Base-by-base conservation (phyloP, 495 filamentous ascomycete genomes). In the Xylaria bambusicola region DNA sequence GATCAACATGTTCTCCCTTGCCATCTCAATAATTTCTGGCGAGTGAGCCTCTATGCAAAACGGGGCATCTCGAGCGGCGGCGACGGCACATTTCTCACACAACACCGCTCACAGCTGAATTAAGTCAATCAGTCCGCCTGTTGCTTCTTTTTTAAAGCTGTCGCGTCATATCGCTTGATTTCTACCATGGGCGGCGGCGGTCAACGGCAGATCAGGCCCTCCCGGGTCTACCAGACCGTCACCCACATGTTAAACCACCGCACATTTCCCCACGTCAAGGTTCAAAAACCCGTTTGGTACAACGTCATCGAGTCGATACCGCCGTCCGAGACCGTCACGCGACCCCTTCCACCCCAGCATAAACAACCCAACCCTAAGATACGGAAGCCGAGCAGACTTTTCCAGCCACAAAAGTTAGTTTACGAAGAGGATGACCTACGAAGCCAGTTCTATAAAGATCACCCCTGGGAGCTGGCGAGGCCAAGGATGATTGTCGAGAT, bases 391-490 rank as follows among this genome's bases (percentile, higher is more conserved):
- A 91, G 86, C 69, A 82, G 86, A 55, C 70, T 96, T 65, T 98
- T 91, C 76, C 82, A 86, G 65, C 94, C 94, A 5, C 83, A 91
- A 50, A 68, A 77, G 55, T 85, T 98, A 52, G 79, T 79, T 52
- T 95, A 92, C 71, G 89, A 91, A 46, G 94, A 98, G 72, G 95
- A 98, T 72, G 73, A 79, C 61, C 77, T 98, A 64, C 87, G 94
- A 49, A 77, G 67, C 56, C 77, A 88, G 26, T 98, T 98, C 77
- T 98, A 88, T 77, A 80, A 79, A 60, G 93, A 98, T 72, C 94
- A 98, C 74, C 94, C 94, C 4, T 98, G 94, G 94, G 94, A 98
- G 71, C 79, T 98, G 66, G 94, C 95, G 27, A 82, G 94, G 62
- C 94, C 94, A 51, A 81, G 87, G 63, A 80, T 97, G 61, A 73